A percentile compares a stretch with the other conserved stretches of the same genome.
Conservation (phyloP, 169 alveolate genomes). For the Plasmodium cynomolgi region DNA sequence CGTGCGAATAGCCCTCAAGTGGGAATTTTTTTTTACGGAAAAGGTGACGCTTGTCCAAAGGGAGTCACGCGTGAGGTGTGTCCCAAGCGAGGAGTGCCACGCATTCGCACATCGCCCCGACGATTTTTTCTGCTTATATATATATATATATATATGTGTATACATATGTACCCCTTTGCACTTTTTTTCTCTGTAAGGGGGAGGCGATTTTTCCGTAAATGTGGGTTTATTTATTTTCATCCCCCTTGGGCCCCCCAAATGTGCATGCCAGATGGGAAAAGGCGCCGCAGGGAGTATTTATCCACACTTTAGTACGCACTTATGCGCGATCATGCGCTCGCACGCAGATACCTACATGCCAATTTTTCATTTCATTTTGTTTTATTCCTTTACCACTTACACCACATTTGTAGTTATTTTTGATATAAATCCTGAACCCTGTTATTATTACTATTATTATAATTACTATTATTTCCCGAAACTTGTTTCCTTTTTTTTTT, state of each 20-base stretch:
- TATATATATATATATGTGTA: neutral
- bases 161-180: neutral
- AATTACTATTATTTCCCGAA: constrained; percentile 6
- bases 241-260: neutral
- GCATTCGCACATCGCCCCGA: neutral
- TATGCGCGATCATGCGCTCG: neutral
- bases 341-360: constrained; percentile 5
- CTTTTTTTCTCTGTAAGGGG: neutral
- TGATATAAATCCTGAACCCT: constrained; percentile 18
- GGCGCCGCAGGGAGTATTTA: constrained; percentile 1
- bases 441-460: neutral
- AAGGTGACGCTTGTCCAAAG: neutral
- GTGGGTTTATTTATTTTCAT: neutral
- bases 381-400: neutral
- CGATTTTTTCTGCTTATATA: neutral
- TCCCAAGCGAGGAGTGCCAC: neutral
- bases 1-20: neutral
- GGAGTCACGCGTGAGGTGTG: neutral
- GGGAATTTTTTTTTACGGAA: neutral
- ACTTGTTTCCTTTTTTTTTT: neutral
- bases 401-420: constrained; percentile 22
- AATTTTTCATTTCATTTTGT: constrained; percentile 9
- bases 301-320: neutral
- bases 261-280: neutral
- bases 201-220: neutral